Base-by-base conservation (phyloP, 805 yeast species). In the Candida maesae region DNA sequence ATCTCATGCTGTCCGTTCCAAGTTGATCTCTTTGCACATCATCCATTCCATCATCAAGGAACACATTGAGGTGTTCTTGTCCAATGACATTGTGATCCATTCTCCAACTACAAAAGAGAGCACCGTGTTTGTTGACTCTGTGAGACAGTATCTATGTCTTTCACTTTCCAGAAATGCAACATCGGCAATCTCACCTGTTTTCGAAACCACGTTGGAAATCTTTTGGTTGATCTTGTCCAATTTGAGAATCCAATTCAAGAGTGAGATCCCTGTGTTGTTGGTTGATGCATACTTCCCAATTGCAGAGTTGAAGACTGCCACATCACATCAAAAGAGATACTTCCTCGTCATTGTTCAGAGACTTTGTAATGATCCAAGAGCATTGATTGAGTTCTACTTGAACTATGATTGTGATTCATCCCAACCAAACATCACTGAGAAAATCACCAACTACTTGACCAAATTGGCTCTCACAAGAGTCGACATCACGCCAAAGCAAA, bases 211-310 rank as follows among this genome's bases (percentile, higher is more conserved):
- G 4, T 72, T 91, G 30, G 98, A 93, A 63, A 90, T 95, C 14
- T 89, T 89, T 67, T 93, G 96, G 96, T 67, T 91, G 31, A 70
- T 93, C 51, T 70, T 91, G 30, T 78, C 89, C 18, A 84, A 88
- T 53, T 67, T 95, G 52, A 78, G 99, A 58, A 74, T 84, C 12
- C 93, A 85, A 52, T 89, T 93, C 68, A 91, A 90, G 63, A 76
- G 84, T 50, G 99, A 93, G 59, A 86, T 93, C 33, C 96, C 96
- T 1, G 96, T 95, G 0, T 86, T 95, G 56, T 77, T 90, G 67
- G 84, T 81, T 33, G 98, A 93, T 56, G 87, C 91, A 39, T 93
- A 93, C 61, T 84, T 93, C 64, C 96, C 98, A 3, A 87, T 95
- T 32, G 76, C 93, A 34, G 98, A 91, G 56, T 77, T 93, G 79